Conservation (phyloP, 1,284 basidiomycete genomes). For the Marasmius tenuissimus region DNA sequence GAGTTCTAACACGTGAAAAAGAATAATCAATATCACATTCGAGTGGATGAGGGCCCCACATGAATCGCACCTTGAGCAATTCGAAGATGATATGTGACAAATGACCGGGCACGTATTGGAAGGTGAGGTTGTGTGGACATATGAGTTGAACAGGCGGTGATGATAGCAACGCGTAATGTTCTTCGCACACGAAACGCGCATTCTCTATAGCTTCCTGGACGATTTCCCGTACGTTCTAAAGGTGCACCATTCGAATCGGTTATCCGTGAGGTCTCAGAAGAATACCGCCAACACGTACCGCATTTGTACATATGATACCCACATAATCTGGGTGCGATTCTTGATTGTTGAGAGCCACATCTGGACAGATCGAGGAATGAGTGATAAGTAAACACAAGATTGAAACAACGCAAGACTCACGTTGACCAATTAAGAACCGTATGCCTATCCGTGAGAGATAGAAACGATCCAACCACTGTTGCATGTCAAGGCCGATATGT, state of each 20-base stretch:
- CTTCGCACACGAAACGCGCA: constrained; percentile 96
- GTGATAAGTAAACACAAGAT: not conserved
- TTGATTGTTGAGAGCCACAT: constrained; percentile 90
- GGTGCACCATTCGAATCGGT: not conserved
- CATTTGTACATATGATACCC: constrained; percentile 96
- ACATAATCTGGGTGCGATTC: constrained; percentile 91
- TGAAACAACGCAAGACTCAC: constrained; percentile 43
- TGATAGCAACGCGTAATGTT: constrained; percentile 95
- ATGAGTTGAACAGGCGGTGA: constrained; percentile 97
- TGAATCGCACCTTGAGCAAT: constrained; percentile 64
- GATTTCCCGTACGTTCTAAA: constrained; percentile 90
- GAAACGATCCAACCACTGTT: constrained; percentile 96
- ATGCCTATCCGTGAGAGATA: constrained; percentile 98
- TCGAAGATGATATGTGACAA: constrained; percentile 97
- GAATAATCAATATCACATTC: not conserved
- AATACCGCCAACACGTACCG: constrained; percentile 52
- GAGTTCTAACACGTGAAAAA: constrained; percentile 65
- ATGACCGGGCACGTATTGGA: constrained; percentile 97
- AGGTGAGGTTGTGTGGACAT: constrained; percentile 85
- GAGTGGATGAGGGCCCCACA: not conserved
- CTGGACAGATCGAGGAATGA: constrained; percentile 36
- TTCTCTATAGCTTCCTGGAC: constrained; percentile 99
- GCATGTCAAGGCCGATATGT: constrained; percentile 85
- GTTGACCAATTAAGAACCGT: constrained; percentile 92
- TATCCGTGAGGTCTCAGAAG: not conserved